Percentiles rank a stretch among this genome's conserved stretches.
phyloP scores from a whole-genome alignment of 2,329 filamentous ascomycete species.

The Lasiodiplodia hormozganensis region DNA sequence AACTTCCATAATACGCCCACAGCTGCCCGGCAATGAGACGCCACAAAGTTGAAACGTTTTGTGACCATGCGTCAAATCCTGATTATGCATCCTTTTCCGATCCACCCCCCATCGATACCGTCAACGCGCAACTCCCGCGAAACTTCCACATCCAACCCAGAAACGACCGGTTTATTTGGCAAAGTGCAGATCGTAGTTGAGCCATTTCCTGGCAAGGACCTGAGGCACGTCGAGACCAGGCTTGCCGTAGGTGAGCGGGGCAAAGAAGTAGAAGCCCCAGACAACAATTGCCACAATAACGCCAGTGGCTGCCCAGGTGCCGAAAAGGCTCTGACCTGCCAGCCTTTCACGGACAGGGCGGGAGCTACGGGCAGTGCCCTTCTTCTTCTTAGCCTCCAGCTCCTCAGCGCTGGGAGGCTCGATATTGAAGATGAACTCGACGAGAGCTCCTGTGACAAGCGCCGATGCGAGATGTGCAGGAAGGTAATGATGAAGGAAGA shows the following conservation, averaged over 20 bases:
- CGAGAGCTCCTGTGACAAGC: slow-evolving; percentile 85
- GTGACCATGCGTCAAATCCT: not conserved
- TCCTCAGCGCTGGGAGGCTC: slow-evolving; percentile 64
- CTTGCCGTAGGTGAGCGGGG: slow-evolving; percentile 93
- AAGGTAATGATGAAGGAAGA: slow-evolving; percentile 97
- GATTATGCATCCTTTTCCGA: slow-evolving; percentile 8
- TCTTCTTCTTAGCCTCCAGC: slow-evolving; percentile 45
- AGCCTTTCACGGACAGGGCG: slow-evolving; percentile 85
- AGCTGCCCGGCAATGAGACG: not conserved
- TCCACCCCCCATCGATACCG: not conserved
- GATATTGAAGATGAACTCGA: slow-evolving; percentile 96
- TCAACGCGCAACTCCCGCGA: slow-evolving; percentile 6
- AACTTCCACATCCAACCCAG: not conserved
- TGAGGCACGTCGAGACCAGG: slow-evolving; percentile 82
- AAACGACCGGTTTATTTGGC: slow-evolving; percentile 75
- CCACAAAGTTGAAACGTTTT: not conserved
- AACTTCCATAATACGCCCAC: not conserved
- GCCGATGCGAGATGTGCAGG: slow-evolving; percentile 91
- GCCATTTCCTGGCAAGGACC: slow-evolving; percentile 88
- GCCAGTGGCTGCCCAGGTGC: slow-evolving; percentile 77
- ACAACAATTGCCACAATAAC: slow-evolving; percentile 73
- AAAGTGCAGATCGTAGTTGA: slow-evolving; percentile 97
- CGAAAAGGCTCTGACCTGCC: slow-evolving; percentile 76
- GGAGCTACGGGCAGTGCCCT: slow-evolving; percentile 31
- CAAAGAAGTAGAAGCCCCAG: slow-evolving; percentile 89